Base-by-base conservation (phyloP, 1,284 basidiomycete species). In the Meira nashicola region DNA sequence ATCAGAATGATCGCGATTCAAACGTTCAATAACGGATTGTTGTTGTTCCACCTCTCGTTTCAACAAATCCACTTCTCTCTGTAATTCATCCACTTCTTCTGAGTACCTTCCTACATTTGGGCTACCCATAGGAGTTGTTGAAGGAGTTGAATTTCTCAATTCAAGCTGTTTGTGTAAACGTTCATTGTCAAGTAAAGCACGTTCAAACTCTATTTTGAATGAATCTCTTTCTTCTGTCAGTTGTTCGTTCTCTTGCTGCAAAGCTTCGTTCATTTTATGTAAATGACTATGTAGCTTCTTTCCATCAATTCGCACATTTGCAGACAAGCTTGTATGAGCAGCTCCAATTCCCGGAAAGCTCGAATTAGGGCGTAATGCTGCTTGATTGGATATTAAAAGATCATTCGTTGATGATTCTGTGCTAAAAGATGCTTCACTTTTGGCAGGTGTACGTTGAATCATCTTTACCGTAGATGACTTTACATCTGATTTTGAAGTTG, bases 311-410 rank as follows among this genome's bases (percentile, higher is more conserved):
- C 54, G 7, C 6, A 21, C 49, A 39, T 37, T 28, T 21, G 15
- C 33, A 21, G 39, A 15, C 7, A 21, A 14, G 55, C 17, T 49
- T 11, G 25, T 43, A 11, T 43, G 21, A 17, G 14, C 19, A 33
- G 49, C 41, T 51, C 57, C 57, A 9, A 58, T 17, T n/a, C 57
- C 57, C n/a, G 58, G 58, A 43, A 58, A 46, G 14, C 53, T 55
- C 1, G 54, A 56, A 38, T 60, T 60, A 15, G 54, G 21, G 40
- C 58, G 23, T 25, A 51, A 33, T 5, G 52, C 40, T 14, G 25
- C 17, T 39, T 38, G 25, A 44, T 48, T 44, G 1, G 56, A 40
- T 9, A 25, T 15, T 3, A 43, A 47, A 19, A 60, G 38, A 38
- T 60, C 58, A 15, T 39, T 9, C 6, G 55, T 57, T 5, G 58